Evolutionary conservation across 2,329 filamentous ascomycete genomes (phyloP).

Genomic region (Ceratocystis diversiconidia): DNA sequence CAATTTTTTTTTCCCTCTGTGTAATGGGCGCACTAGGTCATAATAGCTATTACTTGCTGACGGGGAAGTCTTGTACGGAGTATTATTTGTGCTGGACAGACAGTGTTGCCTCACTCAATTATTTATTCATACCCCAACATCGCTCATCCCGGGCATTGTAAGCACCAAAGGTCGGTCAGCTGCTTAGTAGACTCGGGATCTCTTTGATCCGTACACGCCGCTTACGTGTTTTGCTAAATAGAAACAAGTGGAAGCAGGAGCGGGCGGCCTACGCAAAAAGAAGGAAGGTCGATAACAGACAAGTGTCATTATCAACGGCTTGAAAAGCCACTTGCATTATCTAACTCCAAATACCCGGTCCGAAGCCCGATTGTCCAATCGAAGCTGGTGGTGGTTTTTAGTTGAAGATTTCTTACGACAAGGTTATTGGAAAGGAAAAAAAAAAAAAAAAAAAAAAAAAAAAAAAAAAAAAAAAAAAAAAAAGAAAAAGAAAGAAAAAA

Average conservation of each 20-base stretch:
- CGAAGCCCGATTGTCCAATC: background rate
- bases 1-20: too few species aligned
- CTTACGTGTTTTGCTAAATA: background rate
- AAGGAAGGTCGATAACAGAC: too few species aligned
- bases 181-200: background rate
- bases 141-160: background rate
- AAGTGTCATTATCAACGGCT: background rate
- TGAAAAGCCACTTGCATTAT: background rate
- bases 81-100: too few species aligned
- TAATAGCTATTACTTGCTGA: too few species aligned
- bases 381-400: background rate
- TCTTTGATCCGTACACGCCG: background rate
- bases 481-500: too few species aligned
- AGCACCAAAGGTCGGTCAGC: slow-evolving; percentile 3
- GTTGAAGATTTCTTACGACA: background rate
- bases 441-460: background rate
- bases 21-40: too few species aligned
- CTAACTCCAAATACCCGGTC: background rate
- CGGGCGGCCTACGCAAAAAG: too few species aligned
- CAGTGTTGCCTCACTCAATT: background rate
- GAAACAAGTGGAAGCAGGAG: background rate
- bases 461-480: background rate
- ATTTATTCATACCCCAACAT: background rate
- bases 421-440: background rate
- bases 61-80: too few species aligned